These are phyloP conservation scores for Endocladia muricata DNA, from an alignment of 31 red algal genomes.

Conservation along the genomic window DNA sequence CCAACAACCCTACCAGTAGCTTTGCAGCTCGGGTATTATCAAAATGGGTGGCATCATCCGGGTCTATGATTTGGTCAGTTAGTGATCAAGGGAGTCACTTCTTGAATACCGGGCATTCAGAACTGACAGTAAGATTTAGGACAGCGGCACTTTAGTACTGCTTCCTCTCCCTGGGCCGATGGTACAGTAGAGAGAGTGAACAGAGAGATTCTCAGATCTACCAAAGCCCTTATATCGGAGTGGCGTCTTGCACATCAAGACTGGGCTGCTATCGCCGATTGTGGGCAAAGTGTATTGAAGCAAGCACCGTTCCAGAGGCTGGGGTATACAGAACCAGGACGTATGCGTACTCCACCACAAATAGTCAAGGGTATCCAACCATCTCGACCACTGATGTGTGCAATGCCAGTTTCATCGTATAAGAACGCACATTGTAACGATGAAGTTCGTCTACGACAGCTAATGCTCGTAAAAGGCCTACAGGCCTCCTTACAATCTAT, in stretches of 20 bases:
- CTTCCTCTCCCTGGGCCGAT: constrained; percentile 15
- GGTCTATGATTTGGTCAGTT: not conserved
- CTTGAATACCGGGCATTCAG: not conserved
- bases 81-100: constrained; percentile 14
- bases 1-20: not conserved
- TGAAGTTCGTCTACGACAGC: not conserved
- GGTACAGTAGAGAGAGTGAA: constrained; percentile 14
- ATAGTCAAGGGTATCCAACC: not conserved
- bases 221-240: not conserved
- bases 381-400: not conserved
- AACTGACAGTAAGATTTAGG: not conserved
- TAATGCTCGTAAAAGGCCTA: not conserved
- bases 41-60: not conserved
- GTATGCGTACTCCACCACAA: not conserved
- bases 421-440: not conserved
- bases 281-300: constrained; percentile 10
- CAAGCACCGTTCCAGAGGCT: constrained; percentile 9
- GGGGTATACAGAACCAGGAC: not conserved
- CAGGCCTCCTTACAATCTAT: not conserved
- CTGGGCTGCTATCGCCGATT: not conserved
- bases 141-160: constrained; percentile 17
- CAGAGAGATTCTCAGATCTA: not conserved
- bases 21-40: not conserved
- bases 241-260: not conserved
- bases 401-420: not conserved